Evolutionary conservation across 495 filamentous ascomycete genomes (phyloP), one percentile per base, ranked within the genome.

Genomic region (Diplogelasinospora grovesii): DNA sequence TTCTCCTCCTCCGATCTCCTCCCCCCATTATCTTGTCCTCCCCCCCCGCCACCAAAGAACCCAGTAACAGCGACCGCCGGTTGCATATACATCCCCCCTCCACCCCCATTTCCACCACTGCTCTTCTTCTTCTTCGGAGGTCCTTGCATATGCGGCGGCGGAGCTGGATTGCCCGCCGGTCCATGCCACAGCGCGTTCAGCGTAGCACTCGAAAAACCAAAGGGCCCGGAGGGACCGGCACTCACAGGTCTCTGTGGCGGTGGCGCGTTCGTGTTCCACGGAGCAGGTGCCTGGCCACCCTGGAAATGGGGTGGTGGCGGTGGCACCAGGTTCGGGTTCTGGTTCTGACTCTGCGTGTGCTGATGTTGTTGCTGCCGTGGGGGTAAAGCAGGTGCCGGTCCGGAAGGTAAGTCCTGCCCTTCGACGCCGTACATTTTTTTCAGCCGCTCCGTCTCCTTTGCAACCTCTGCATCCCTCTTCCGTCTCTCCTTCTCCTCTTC

Each of bases 361-460:
- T 24, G 27, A 15, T 39, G 37, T 3, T 20, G 26, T 36, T 47
- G 21, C 0, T 27, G 41, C 20, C 36, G 36, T 8, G 43, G 24
- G 9, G 21, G 27, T 29, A 24, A 16, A 28, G 15, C 21, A 3
- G 35, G 35, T 10, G 27, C 20, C 22, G 43, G 36, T 21, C 23
- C 20, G 4, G 53, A 49, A 7, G 59, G 57, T 7, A 68, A 54
- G 20, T 63, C 51, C 49, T 71, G 68, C 0, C 68, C 68, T 31
- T 60, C 53, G 40, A 70, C 69, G 24, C 85, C 87, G 53, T 89
- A 95, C 38, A 84, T 47, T 47, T 74, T 75, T 30, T 80, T 73
- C 8, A 98, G 60, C 3, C 89, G 71, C 52, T 89, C 84, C 0
- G 92, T 97, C 61, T 97, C 92, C 41, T 78, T 78, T 16, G 85